phyloP scores from a whole-genome alignment of 2,329 filamentous ascomycete species.

The Colletotrichum theobromicola region DNA sequence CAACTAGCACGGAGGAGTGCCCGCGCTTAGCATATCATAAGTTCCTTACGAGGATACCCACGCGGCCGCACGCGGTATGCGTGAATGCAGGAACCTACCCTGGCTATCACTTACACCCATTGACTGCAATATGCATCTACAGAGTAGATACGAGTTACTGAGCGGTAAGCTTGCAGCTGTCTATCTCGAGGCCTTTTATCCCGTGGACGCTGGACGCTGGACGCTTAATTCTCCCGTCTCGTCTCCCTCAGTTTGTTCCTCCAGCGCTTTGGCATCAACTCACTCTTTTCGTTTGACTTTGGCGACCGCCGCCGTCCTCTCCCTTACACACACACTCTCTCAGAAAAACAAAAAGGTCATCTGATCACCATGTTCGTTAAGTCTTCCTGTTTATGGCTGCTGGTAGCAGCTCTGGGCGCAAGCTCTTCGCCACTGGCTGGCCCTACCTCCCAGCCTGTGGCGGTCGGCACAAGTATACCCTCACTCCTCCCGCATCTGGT shows the following conservation, averaged over 20 bases:
- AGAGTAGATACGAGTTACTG: not conserved
- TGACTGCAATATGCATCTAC: not conserved
- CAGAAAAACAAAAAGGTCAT: not conserved
- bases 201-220: not conserved
- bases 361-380: not conserved
- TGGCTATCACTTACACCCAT: not conserved
- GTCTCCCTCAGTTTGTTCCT: not conserved
- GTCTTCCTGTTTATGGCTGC: not conserved
- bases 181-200: not conserved
- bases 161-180: not conserved
- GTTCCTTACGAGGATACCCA: not conserved
- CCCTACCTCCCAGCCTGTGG: not conserved
- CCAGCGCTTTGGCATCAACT: not conserved
- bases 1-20: not conserved
- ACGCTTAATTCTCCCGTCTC: not conserved
- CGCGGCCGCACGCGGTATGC: not conserved
- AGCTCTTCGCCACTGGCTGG: not conserved
- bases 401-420: not conserved
- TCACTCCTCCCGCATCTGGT: not conserved
- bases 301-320: not conserved
- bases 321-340: not conserved
- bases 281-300: not conserved
- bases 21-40: not conserved
- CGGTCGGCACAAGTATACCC: not conserved
- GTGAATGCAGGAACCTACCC: not conserved